Conservation (phyloP, 371 early-diverging fungal genomes). For the Mortierella sp. region DNA sequence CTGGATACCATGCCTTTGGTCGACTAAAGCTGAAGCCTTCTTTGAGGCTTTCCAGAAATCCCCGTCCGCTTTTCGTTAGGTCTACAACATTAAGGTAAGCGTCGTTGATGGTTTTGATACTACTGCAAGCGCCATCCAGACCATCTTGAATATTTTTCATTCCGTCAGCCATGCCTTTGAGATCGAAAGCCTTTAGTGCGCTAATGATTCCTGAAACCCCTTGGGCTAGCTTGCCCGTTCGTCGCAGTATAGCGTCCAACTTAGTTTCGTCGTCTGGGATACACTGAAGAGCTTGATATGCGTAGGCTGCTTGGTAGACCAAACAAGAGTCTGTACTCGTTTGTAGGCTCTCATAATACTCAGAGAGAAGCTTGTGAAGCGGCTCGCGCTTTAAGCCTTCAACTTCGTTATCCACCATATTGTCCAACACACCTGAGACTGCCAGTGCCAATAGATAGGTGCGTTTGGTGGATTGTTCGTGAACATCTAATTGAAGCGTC, state of each 20-base stretch:
- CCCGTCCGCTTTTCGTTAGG: background rate
- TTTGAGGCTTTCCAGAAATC: background rate
- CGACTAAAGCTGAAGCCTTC: constrained; percentile 5
- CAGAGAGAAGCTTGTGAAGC: constrained; percentile 8
- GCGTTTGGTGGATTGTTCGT: constrained; percentile 3
- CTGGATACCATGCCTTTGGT: constrained; percentile 11
- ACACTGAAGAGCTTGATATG: constrained; percentile 10
- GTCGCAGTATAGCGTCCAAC: too few relatives aligned
- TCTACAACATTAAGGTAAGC: too few relatives aligned
- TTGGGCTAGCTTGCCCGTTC: background rate
- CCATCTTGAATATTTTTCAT: too few relatives aligned
- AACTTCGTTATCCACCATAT: constrained; percentile 16
- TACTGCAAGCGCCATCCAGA: too few relatives aligned
- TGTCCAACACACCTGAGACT: constrained; percentile 13
- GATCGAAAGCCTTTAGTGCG: constrained; percentile 9
- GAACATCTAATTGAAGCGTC: background rate
- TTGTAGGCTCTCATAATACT: background rate
- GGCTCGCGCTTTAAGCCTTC: constrained; percentile 8
- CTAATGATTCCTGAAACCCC: background rate
- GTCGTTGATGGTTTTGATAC: too few relatives aligned
- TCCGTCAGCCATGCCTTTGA: constrained; percentile 3
- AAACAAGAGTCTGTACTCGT: constrained; percentile 10
- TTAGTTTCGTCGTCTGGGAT: too few relatives aligned
- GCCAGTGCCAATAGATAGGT: constrained; percentile 1
- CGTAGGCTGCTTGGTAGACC: constrained; percentile 18